These are phyloP conservation scores for Raffaelea arxii DNA, from an alignment of 2,329 filamentous ascomycete genomes.

Conservation along the genomic window DNA sequence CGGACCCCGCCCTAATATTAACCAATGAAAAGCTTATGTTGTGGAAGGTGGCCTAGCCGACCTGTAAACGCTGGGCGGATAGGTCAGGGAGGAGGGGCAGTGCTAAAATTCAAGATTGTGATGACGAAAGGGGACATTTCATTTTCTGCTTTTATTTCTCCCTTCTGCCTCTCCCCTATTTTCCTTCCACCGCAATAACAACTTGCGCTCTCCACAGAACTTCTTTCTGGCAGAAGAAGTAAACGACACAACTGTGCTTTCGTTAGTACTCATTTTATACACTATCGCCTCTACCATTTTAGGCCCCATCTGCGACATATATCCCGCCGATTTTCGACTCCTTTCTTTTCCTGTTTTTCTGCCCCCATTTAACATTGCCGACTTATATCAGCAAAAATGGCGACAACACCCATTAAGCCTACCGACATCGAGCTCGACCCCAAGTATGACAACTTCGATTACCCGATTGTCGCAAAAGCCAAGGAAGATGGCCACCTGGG, in stretches of 20 bases:
- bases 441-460: constrained; percentile 97
- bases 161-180: not conserved
- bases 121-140: too few species aligned
- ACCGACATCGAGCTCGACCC: constrained; percentile 54
- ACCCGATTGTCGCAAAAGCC: constrained; percentile 66
- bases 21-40: too few species aligned
- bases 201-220: too few species aligned
- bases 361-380: constrained; percentile 4
- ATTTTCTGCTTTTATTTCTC: not conserved
- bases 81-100: too few species aligned
- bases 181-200: too few species aligned
- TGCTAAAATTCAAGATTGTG: too few species aligned
- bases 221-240: too few species aligned
- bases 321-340: not conserved
- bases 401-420: constrained; percentile 3
- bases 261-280: not conserved
- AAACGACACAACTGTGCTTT: too few species aligned
- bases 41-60: too few species aligned
- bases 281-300: not conserved
- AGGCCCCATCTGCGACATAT: not conserved
- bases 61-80: too few species aligned
- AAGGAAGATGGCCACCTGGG: constrained; percentile 73
- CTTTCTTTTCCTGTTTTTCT: not conserved
- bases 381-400: too few species aligned
- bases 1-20: too few species aligned